A percentile compares a stretch with the other conserved stretches of the same genome.
Evolutionary conservation across 1,139 yeast genomes (phyloP).

Genomic region (Zhuliangozyma parablackwelliae): DNA sequence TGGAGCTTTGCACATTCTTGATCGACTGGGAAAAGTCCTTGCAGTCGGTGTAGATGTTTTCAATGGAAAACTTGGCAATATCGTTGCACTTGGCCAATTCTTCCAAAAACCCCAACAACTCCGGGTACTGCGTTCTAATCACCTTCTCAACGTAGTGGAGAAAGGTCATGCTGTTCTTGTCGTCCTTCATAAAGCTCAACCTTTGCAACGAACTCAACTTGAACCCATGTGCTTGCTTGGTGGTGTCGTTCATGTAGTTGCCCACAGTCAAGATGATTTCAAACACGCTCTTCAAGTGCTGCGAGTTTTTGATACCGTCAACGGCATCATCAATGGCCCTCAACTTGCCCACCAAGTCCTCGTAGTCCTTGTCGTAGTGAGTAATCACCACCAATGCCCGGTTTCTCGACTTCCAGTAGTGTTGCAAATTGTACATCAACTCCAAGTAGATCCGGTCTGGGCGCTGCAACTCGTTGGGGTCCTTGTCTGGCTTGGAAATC

Average conservation of each 20-base stretch:
- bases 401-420: slow-evolving; percentile 78
- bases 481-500: slow-evolving; percentile 60
- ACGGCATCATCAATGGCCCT: slow-evolving; percentile 63
- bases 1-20: slow-evolving; percentile 65
- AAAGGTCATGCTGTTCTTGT: slow-evolving; percentile 72
- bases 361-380: slow-evolving; percentile 65
- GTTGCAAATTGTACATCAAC: slow-evolving; percentile 67
- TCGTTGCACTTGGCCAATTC: slow-evolving; percentile 57
- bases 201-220: slow-evolving; percentile 71
- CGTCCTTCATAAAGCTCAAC: slow-evolving; percentile 72
- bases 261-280: slow-evolving; percentile 79
- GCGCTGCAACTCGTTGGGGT: slow-evolving; percentile 68
- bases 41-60: slow-evolving; percentile 62
- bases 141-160: slow-evolving; percentile 76
- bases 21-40: slow-evolving; percentile 52
- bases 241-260: slow-evolving; percentile 76
- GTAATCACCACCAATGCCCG: slow-evolving; percentile 62
- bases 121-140: slow-evolving; percentile 64
- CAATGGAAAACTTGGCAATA: slow-evolving; percentile 65
- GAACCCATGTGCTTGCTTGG: slow-evolving; percentile 79
- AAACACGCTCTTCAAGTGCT: slow-evolving; percentile 59
- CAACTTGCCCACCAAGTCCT: slow-evolving; percentile 58
- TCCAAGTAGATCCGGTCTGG: slow-evolving; percentile 74
- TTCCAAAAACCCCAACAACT: slow-evolving; percentile 51
- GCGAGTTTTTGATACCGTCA: slow-evolving; percentile 54